These are phyloP conservation scores for Pinus taeda DNA, from an alignment of 75 land plant species.

Conservation along the genomic window DNA sequence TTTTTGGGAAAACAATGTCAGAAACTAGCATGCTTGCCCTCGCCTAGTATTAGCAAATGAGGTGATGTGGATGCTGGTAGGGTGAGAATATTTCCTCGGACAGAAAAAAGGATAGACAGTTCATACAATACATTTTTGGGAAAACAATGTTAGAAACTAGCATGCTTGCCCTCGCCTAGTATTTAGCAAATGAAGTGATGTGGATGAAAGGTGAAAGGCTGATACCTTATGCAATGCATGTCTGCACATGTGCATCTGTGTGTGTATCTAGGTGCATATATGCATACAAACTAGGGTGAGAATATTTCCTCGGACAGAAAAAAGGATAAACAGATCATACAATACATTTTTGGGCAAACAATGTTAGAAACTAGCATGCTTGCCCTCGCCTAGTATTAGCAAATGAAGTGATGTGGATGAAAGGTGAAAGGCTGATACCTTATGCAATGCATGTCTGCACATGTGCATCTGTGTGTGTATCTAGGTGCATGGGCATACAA, in stretches of 20 bases:
- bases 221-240: background rate
- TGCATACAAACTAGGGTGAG: too few relatives aligned
- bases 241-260: background rate
- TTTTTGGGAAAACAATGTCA: background rate
- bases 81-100: too few relatives aligned
- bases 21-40: background rate
- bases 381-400: background rate
- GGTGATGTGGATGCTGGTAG: background rate
- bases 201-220: background rate
- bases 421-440: background rate
- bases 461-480: background rate
- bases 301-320: too few relatives aligned
- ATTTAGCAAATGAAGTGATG: background rate
- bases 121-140: background rate
- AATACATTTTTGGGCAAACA: background rate
- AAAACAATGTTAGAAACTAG: background rate
- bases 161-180: background rate
- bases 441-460: background rate
- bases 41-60: background rate
- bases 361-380: background rate
- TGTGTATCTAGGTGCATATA: background rate
- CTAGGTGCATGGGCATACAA: too few relatives aligned
- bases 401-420: background rate
- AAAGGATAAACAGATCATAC: background rate
- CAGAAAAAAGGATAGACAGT: background rate